A percentile compares a stretch with the other conserved stretches of the same genome.
phyloP scores from a whole-genome alignment of 2,329 filamentous ascomycete genomes.

The Ceratocystis harringtonii region DNA sequence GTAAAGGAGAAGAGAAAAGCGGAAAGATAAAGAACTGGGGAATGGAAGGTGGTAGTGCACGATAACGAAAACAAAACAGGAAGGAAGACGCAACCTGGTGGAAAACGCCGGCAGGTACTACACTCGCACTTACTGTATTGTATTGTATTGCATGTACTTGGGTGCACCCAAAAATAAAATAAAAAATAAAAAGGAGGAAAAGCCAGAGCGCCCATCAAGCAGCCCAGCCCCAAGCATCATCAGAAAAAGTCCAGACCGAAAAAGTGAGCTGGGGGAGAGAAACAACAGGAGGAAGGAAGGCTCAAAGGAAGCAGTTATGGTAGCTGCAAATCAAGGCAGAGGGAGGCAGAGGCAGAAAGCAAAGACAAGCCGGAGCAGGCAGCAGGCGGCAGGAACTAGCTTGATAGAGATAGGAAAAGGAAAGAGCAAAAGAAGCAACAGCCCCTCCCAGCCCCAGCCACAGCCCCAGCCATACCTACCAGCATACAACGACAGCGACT shows the following conservation, averaged over 20 bases:
- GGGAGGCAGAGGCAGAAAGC: background rate
- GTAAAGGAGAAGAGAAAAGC: background rate
- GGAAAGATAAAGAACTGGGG: background rate
- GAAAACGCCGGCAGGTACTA: background rate
- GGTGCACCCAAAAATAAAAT: background rate
- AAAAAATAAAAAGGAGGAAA: background rate
- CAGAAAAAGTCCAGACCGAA: background rate
- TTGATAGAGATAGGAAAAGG: background rate
- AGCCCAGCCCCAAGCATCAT: background rate
- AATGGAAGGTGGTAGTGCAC: background rate
- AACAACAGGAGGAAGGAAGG: background rate
- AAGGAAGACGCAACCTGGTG: background rate
- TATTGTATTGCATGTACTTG: background rate
- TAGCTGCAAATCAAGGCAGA: background rate
- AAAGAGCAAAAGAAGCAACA: background rate
- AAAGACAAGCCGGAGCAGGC: background rate
- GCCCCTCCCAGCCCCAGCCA: background rate
- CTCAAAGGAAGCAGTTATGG: background rate
- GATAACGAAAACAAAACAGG: background rate
- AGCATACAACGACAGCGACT: too few relatives aligned
- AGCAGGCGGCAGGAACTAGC: background rate
- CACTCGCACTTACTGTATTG: background rate
- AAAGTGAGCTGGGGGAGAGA: background rate
- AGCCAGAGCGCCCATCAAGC: too few relatives aligned
- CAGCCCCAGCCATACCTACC: too few relatives aligned